phyloP scores from a whole-genome alignment of 2,329 filamentous ascomycete genomes.

The Trichoderma pleuroti region DNA sequence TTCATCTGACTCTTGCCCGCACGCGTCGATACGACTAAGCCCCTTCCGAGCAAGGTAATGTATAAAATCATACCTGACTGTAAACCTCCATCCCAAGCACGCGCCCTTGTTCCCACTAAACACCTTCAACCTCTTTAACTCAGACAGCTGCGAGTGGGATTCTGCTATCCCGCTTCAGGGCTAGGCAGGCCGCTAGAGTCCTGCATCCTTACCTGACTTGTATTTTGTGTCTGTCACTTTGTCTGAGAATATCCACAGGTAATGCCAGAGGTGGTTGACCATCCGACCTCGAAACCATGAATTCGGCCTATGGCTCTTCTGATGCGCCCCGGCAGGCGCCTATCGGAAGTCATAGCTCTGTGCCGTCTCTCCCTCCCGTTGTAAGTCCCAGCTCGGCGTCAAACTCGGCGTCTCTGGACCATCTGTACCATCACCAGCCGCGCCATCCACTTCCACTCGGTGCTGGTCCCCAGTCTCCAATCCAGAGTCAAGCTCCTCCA shows the following conservation, averaged over 20 bases:
- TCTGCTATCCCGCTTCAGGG: conserved; percentile 2
- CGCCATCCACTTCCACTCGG: conserved; percentile 24
- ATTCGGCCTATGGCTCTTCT: conserved; percentile 30
- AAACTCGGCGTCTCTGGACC: conserved; percentile 19
- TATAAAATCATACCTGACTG: background rate
- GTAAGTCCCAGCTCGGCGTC: conserved; percentile 21
- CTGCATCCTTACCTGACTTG: conserved; percentile 5
- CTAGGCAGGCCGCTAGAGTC: conserved; percentile 1
- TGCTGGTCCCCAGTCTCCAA: conserved; percentile 22
- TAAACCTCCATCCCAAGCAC: background rate
- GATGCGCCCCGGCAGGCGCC: conserved; percentile 34
- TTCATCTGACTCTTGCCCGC: background rate
- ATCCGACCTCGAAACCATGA: conserved; percentile 26
- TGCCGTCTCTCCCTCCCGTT: conserved; percentile 23
- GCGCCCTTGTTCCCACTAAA: background rate
- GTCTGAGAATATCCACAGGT: background rate
- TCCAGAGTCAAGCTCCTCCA: conserved; percentile 15
- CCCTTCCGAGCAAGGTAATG: background rate
- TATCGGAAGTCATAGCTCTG: conserved; percentile 27
- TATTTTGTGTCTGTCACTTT: conserved; percentile 8
- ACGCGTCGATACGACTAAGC: background rate
- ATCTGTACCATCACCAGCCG: conserved; percentile 22
- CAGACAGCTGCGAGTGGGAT: background rate
- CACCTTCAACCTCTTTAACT: background rate
- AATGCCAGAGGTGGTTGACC: background rate